These are phyloP conservation scores for Coleophoma crateriformis DNA, from an alignment of 2,329 filamentous ascomycete species.

Conservation along the genomic window DNA sequence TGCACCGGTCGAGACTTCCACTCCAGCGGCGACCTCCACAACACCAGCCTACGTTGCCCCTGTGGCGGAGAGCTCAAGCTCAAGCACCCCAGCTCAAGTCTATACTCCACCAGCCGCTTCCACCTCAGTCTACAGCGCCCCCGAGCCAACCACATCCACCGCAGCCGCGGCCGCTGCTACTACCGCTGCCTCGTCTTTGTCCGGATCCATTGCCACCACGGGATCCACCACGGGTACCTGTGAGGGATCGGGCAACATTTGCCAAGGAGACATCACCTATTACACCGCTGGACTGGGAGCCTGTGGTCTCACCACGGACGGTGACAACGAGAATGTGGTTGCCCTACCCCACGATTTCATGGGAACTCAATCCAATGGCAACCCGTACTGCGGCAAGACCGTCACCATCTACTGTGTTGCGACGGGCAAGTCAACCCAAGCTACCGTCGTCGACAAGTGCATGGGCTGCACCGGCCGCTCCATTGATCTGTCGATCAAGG, in stretches of 20 bases:
- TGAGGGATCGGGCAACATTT: conserved; percentile 16
- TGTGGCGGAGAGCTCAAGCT: conserved; percentile 6
- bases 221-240: conserved; percentile 13
- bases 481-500: conserved; percentile 56
- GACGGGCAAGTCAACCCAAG: conserved; percentile 52
- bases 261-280: conserved; percentile 65
- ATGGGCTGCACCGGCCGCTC: conserved; percentile 52
- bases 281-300: conserved; percentile 64
- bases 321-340: conserved; percentile 54
- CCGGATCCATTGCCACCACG: conserved; percentile 11
- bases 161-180: conserved; percentile 5
- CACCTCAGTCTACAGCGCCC: conserved; percentile 10
- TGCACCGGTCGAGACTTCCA: conserved; percentile 13
- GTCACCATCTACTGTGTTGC: conserved; percentile 61
- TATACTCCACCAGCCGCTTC: conserved; percentile 7
- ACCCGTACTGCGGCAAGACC: conserved; percentile 65
- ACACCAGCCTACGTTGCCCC: conserved; percentile 22
- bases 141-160: conserved; percentile 9
- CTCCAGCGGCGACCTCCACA: conserved; percentile 6
- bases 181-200: conserved; percentile 6
- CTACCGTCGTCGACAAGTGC: conserved; percentile 70
- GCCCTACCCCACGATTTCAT: conserved; percentile 63
- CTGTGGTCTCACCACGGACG: conserved; percentile 60
- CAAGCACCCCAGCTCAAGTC: conserved; percentile 4
- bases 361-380: conserved; percentile 57